Evolutionary conservation across 2,329 filamentous ascomycete genomes (phyloP).

Genomic region (Hypoxylon sp.): DNA sequence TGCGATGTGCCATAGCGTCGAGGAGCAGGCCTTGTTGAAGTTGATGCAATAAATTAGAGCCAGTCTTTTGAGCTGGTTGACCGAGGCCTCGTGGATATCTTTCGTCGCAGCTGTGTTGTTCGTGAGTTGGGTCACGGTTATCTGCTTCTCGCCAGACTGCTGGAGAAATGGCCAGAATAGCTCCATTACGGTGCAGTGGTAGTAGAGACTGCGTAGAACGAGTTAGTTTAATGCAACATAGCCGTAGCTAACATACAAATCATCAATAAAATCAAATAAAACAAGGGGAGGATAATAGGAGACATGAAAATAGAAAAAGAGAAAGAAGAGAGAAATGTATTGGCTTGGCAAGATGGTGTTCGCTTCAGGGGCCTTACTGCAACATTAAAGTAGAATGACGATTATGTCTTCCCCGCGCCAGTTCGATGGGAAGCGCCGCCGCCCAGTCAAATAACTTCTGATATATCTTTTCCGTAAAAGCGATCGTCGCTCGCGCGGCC

Average conservation of each 20-base stretch:
- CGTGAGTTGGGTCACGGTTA: conserved; percentile 21
- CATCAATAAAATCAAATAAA: too few species aligned
- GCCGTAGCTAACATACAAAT: background rate
- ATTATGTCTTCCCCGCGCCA: conserved; percentile 29
- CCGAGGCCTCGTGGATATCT: conserved; percentile 28
- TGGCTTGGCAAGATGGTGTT: background rate
- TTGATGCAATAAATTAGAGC: conserved; percentile 27
- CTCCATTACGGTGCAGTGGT: conserved; percentile 32
- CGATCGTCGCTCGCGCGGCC: conserved; percentile 29
- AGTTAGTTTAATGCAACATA: conserved; percentile 15
- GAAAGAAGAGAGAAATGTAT: too few species aligned
- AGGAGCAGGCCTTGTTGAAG: conserved; percentile 23
- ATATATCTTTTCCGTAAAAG: conserved; percentile 29
- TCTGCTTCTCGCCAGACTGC: conserved; percentile 11
- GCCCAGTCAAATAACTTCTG: conserved; percentile 29
- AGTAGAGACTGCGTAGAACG: conserved; percentile 26
- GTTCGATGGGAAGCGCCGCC: conserved; percentile 22
- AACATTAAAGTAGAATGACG: conserved; percentile 26
- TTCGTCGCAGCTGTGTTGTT: conserved; percentile 4
- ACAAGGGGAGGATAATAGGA: too few species aligned
- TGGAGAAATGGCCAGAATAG: conserved; percentile 34
- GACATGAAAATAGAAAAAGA: too few species aligned
- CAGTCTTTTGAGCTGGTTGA: conserved; percentile 35
- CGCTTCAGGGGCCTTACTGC: conserved; percentile 25
- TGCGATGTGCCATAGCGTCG: conserved; percentile 42